Evolutionary conservation across 306 rosid species (phyloP).

Genomic region (Carpinus fangiana): DNA sequence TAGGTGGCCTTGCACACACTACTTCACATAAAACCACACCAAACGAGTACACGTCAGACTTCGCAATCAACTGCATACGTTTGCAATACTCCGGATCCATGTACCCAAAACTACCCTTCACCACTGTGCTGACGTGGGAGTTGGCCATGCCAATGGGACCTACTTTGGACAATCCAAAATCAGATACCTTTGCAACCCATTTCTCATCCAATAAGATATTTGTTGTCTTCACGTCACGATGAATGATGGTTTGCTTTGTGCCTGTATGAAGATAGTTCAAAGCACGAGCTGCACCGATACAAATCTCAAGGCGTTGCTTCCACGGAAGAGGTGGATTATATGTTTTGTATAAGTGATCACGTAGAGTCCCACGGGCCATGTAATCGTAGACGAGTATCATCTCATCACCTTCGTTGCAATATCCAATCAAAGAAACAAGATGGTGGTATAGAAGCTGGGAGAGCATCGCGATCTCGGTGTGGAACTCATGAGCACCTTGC

Average conservation of each 20-base stretch:
- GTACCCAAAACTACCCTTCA: conserved; percentile 53
- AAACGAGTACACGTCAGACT: conserved; percentile 54
- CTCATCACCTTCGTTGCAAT: conserved; percentile 10
- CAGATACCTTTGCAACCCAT: conserved; percentile 45
- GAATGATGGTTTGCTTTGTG: conserved; percentile 24
- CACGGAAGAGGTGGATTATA: not conserved
- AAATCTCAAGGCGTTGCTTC: conserved; percentile 23
- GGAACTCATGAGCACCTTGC: conserved; percentile 30
- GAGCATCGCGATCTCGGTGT: conserved; percentile 24
- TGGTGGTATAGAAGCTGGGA: conserved; percentile 21
- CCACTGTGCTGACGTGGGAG: conserved; percentile 35
- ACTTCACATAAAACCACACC: conserved; percentile 50
- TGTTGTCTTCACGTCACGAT: conserved; percentile 38
- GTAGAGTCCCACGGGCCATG: conserved; percentile 15
- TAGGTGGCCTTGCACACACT: conserved; percentile 32
- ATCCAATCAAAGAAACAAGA: conserved; percentile 29
- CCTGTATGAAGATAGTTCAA: conserved; percentile 30
- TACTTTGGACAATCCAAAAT: conserved; percentile 44
- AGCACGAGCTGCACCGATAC: conserved; percentile 18
- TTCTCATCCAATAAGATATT: conserved; percentile 38
- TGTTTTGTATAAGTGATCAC: conserved; percentile 3
- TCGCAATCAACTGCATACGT: conserved; percentile 24
- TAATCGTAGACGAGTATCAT: conserved; percentile 31
- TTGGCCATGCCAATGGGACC: conserved; percentile 19
- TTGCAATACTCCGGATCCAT: conserved; percentile 48